Base-by-base conservation (phyloP, 1,284 basidiomycete genomes). In the Phellinidium pouzarii region DNA sequence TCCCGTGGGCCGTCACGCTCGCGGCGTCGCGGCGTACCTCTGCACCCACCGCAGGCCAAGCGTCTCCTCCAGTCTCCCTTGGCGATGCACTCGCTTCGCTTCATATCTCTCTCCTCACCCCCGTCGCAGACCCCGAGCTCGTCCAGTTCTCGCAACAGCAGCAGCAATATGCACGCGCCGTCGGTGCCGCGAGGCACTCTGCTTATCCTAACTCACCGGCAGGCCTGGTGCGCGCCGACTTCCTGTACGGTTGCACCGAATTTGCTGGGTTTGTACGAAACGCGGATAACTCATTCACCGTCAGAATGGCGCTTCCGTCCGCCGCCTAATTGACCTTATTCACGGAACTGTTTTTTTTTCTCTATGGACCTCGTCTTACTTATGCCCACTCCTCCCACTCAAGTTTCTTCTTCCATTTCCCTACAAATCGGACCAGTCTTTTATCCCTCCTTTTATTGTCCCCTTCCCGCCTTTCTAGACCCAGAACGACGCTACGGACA, bases 181-280 rank as follows among this genome's bases (percentile, higher is more conserved):
- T 44, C 3, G 37, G 22, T n/a, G 26, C 44, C 2, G 36, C 37
- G n/a, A 34, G 43, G 17, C 31, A 37, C 1, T 19, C 41, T 2
- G 43, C 49, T 3, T 25, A n/a, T 8, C 44, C 48, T 3, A 43
- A 36, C 27, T 34, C 48, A 19, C 44, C 48, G 3, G 48, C 25
- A 3, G 8, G 4, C 9, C 29, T 51, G 26, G 44, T 55, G 2
- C 54, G 54, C 23, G 43, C 54, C 23, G 54, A 55, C 40, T 55
- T 55, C 44, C 23, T 50, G 34, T 41, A 22, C 38, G 49, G 49
- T 1, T 55, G 54, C 44, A 47, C 40, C 5, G 17, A 41, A 14
- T 47, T 55, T 20, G 49, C 54, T 5, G 54, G 54, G 11, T 38
- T 55, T 12, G 44, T 46, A 11, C 27, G 45, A 7, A 50, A 50